Evolutionary conservation across 208 protist species (phyloP).

Genomic region (Crithidia bombi): DNA sequence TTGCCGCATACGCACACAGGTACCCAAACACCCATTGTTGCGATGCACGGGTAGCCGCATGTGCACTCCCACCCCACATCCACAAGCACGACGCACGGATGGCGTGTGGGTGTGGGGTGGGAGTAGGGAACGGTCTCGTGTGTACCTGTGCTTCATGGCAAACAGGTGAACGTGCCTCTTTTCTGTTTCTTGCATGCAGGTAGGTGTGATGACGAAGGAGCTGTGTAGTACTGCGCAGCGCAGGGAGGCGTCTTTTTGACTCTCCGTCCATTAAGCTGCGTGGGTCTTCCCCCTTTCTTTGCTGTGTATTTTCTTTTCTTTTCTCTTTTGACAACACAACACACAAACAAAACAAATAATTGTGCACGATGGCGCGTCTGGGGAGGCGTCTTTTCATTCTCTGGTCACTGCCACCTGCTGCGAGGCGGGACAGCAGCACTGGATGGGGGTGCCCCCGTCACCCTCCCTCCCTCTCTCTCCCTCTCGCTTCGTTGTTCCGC

Average conservation of each 20-base stretch:
- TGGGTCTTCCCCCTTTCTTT: background rate
- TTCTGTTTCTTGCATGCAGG: background rate
- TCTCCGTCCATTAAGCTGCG: background rate
- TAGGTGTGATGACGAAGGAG: conserved; percentile 2
- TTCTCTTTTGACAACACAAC: conserved; percentile 15
- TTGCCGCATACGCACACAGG: background rate
- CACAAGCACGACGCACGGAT: background rate
- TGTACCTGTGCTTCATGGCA: background rate
- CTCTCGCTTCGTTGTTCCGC: too few species aligned
- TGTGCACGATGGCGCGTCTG: too few species aligned
- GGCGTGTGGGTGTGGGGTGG: background rate
- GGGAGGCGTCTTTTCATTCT: too few species aligned
- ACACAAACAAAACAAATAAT: background rate
- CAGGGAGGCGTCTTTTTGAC: background rate
- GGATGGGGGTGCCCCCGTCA: too few species aligned
- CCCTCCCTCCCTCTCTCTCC: too few species aligned
- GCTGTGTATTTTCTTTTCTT: background rate
- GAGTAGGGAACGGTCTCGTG: too few species aligned
- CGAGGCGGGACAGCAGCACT: too few species aligned
- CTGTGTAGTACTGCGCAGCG: conserved; percentile 11
- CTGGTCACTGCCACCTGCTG: too few species aligned
- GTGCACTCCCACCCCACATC: background rate
- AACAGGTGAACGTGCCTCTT: too few species aligned
- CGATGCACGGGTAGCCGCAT: too few species aligned
- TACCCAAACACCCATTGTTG: background rate